phyloP scores from a whole-genome alignment of 768 basidiomycete genomes.

The Hydnum rufescens region DNA sequence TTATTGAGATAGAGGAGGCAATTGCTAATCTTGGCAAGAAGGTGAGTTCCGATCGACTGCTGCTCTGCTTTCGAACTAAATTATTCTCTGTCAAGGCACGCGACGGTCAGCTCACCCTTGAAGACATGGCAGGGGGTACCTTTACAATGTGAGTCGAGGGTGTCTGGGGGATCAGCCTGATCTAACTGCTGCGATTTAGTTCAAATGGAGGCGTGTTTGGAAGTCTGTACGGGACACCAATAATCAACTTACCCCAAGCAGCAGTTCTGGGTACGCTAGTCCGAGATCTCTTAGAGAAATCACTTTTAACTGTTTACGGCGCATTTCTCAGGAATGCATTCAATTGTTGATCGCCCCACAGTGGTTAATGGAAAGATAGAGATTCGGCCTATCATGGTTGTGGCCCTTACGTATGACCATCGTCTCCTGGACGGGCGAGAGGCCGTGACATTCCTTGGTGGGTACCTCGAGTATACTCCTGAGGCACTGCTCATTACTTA shows the following conservation, averaged over 20 bases:
- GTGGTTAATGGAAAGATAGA: constrained; percentile 92
- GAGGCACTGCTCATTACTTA: background rate
- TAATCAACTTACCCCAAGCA: constrained; percentile 90
- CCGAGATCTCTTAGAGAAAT: background rate
- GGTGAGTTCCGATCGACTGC: too few species aligned
- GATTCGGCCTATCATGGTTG: constrained; percentile 91
- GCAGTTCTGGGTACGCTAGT: constrained; percentile 59
- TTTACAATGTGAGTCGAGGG: constrained; percentile 70
- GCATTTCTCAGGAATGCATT: constrained; percentile 53
- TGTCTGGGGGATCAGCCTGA: constrained; percentile 2
- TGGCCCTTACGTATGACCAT: constrained; percentile 90
- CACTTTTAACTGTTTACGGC: constrained; percentile 1
- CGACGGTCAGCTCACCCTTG: constrained; percentile 84
- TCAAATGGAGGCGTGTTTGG: constrained; percentile 99
- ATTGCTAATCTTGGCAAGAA: constrained; percentile 83
- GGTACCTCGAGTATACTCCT: constrained; percentile 17
- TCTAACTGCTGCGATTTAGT: constrained; percentile 23
- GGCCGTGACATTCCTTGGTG: constrained; percentile 93
- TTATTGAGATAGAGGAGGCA: constrained; percentile 84
- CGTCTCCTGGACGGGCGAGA: constrained; percentile 88
- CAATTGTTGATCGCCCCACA: constrained; percentile 78
- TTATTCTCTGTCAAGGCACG: constrained; percentile 30
- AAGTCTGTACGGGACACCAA: constrained; percentile 92
- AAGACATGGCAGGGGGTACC: constrained; percentile 97
- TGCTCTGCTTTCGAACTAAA: too few species aligned